Percentiles rank a stretch among this genome's conserved stretches.
Evolutionary conservation across 768 basidiomycete genomes (phyloP).

Genomic region (Cyclocybe cylindracea): DNA sequence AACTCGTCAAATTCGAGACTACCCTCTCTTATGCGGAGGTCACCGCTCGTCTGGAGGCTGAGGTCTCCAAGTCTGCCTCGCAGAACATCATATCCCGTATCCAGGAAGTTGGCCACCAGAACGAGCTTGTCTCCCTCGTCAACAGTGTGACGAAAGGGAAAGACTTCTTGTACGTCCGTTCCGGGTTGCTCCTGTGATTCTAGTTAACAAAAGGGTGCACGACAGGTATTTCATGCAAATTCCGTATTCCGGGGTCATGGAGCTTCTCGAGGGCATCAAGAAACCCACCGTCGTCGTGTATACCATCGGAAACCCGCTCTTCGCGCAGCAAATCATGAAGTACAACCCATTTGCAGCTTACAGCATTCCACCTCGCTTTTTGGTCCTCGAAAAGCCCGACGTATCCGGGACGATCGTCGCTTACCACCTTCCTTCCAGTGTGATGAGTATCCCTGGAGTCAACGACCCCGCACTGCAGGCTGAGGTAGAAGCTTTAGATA

Average conservation of each 20-base stretch:
- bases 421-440: slow-evolving; percentile 51
- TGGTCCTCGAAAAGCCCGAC: slow-evolving; percentile 41
- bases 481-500: slow-evolving; percentile 38
- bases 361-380: slow-evolving; percentile 46
- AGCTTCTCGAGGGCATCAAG: slow-evolving; percentile 22
- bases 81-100: slow-evolving; percentile 23
- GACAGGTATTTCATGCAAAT: slow-evolving; percentile 43
- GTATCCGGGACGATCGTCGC: slow-evolving; percentile 39
- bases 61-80: slow-evolving; percentile 40
- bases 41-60: slow-evolving; percentile 42
- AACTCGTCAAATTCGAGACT: slow-evolving; percentile 45
- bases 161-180: slow-evolving; percentile 45
- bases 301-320: slow-evolving; percentile 51
- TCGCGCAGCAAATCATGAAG: slow-evolving; percentile 45
- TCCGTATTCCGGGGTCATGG: slow-evolving; percentile 37
- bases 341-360: slow-evolving; percentile 40
- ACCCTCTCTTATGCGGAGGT: slow-evolving; percentile 40
- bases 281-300: slow-evolving; percentile 40
- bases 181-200: not conserved
- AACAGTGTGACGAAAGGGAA: slow-evolving; percentile 27
- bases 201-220: not conserved
- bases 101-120: slow-evolving; percentile 26
- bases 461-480: slow-evolving; percentile 30
- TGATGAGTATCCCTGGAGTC: slow-evolving; percentile 31
- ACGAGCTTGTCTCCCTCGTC: slow-evolving; percentile 38